Evolutionary conservation across 2,329 filamentous ascomycete genomes (phyloP), one percentile per base, ranked within the genome.

Genomic region (Exophiala dermatitidis): DNA sequence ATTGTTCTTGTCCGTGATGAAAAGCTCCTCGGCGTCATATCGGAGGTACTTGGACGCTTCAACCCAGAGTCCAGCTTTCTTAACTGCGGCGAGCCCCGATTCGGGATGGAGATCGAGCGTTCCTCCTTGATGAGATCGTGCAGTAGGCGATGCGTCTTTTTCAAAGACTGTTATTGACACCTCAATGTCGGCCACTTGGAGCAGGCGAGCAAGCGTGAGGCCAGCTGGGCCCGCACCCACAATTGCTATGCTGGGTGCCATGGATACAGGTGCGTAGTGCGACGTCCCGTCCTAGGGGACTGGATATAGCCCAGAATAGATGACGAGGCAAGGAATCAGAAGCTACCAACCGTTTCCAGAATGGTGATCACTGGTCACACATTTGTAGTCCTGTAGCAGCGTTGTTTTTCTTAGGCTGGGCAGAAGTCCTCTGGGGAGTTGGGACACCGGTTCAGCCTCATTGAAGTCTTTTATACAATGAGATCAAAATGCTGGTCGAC

Each of bases 41-140:
- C 19, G 19, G 48, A 74, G 57, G 55, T 73, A 68, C n/a, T 69
- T 59, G 63, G 81, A 82, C 32, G 74, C 68, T 1, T 75, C 71
- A 64, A 69, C 77, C 4, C 82, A 65, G 0, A 19, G 19, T 19
- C 71, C 72, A 3, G 77, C 76, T 52, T 76, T 73, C 48, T 72
- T 72, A 45, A 82, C 62, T 0, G 78, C 78, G 66, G 32, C 81
- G 72, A 0, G 79, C 79, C 1, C 74, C 75, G 2, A 67, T 58
- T 0, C 72, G 72, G 57, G 33, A 36, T 82, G 78, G 5, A 83
- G 65, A 60, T 82, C 79, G 2, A 83, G 71, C 3, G 69, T 75
- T 5, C 79, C 78, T 32, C 78, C 78, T 61, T 80, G 75, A 30
- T 52, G 4, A 40, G 75, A 70, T 50, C 72, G 72, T 19, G 19